Conservation (phyloP, 2,329 filamentous ascomycete species). For the Colletotrichum neosansevieriae region DNA sequence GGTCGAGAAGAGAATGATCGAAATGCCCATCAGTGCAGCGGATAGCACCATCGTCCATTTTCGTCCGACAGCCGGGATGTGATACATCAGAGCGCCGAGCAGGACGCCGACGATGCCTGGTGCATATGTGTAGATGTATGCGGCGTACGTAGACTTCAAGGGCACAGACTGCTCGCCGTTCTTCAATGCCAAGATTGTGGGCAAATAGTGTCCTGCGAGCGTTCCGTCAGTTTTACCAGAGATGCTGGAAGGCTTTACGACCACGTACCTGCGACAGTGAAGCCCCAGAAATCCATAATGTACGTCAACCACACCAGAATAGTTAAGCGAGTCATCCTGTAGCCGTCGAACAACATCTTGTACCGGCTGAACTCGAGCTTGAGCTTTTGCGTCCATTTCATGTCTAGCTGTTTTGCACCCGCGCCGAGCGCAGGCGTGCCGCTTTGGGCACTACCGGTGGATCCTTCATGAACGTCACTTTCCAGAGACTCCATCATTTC, state of each 20-base stretch:
- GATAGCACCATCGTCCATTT: slow-evolving; percentile 47
- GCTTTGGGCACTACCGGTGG: slow-evolving; percentile 39
- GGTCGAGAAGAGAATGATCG: slow-evolving; percentile 44
- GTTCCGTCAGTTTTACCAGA: neutral
- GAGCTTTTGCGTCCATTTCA: slow-evolving; percentile 29
- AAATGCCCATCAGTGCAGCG: slow-evolving; percentile 44
- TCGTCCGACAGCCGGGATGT: slow-evolving; percentile 50
- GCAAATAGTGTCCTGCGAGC: slow-evolving; percentile 55
- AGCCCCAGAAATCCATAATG: slow-evolving; percentile 54
- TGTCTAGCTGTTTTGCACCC: slow-evolving; percentile 38
- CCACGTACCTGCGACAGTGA: slow-evolving; percentile 51
- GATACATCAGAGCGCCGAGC: slow-evolving; percentile 60
- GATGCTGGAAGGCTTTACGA: accelerated
- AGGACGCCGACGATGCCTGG: slow-evolving; percentile 65
- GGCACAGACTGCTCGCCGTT: slow-evolving; percentile 58
- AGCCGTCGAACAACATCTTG: slow-evolving; percentile 50
- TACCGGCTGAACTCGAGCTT: slow-evolving; percentile 43
- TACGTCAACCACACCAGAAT: slow-evolving; percentile 53
- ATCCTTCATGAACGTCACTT: slow-evolving; percentile 39
- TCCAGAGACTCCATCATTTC: slow-evolving; percentile 37
- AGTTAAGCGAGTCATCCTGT: slow-evolving; percentile 51
- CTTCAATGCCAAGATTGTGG: slow-evolving; percentile 63
- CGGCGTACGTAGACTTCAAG: slow-evolving; percentile 61
- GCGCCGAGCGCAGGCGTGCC: slow-evolving; percentile 34
- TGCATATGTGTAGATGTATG: slow-evolving; percentile 66